Conservation (phyloP, 2,329 filamentous ascomycete genomes). For the Fusarium fujikuroi region DNA sequence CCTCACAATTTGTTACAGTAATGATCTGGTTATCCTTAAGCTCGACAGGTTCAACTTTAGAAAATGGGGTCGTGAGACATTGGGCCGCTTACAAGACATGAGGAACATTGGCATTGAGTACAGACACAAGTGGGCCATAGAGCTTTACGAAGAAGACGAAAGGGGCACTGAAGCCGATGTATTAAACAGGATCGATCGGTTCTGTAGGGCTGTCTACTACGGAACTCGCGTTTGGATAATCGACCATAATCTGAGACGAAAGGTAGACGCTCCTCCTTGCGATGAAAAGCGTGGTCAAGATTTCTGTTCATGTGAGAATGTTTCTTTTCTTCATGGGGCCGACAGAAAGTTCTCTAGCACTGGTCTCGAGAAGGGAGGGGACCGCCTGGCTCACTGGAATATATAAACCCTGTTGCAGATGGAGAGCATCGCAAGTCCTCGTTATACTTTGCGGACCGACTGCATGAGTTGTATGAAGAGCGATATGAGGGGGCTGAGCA, state of each 20-base stretch:
- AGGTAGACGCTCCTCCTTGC: neutral
- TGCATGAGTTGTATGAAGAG: rapidly evolving
- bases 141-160: neutral
- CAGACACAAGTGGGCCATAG: neutral
- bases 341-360: neutral
- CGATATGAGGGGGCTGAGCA: too few relatives aligned
- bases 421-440: neutral
- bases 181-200: rapidly evolving
- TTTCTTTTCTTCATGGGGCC: neutral
- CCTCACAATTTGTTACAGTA: neutral
- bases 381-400: neutral
- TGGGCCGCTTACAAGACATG: rapidly evolving
- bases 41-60: neutral
- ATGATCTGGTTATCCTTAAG: neutral
- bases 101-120: neutral
- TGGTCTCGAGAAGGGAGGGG: neutral
- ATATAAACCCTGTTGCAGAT: neutral
- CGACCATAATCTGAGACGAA: neutral
- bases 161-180: neutral
- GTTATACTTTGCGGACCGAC: neutral
- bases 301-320: neutral
- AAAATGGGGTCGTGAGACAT: neutral
- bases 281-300: neutral
- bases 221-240: neutral
- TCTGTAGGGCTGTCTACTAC: neutral